Evolutionary conservation across 768 basidiomycete genomes (phyloP).

Genomic region (Mycena amicta): DNA sequence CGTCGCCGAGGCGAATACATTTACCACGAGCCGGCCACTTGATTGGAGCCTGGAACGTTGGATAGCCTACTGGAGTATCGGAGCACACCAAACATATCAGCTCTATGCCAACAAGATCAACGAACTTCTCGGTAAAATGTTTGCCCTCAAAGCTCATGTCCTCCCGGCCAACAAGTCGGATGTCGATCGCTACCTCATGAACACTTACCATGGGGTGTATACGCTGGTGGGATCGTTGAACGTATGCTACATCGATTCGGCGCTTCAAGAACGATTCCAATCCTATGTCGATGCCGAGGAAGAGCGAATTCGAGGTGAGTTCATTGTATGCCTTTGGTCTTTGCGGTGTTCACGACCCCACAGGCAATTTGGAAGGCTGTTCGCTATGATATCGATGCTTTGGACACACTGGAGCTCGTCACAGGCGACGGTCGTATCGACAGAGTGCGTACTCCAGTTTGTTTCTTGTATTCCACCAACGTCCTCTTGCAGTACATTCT

Average conservation of each 20-base stretch:
- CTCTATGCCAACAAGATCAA: conserved; percentile 7
- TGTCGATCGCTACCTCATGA: conserved; percentile 6
- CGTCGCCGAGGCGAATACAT: conserved; percentile 15
- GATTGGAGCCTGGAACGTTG: conserved; percentile 17
- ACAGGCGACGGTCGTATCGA: conserved; percentile 20
- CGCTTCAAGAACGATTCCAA: conserved; percentile 7
- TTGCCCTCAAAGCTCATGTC: conserved; percentile 5
- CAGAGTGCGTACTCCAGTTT: conserved; percentile 6
- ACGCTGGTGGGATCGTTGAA: conserved; percentile 2
- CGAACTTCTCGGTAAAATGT: conserved; percentile 9
- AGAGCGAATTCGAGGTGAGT: conserved; percentile 10
- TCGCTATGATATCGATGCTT: conserved; percentile 14
- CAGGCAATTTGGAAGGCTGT: conserved; percentile 19
- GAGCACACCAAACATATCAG: conserved; percentile 6
- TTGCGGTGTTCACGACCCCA: not conserved
- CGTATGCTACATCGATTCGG: not conserved
- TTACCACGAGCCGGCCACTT: conserved; percentile 10
- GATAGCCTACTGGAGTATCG: conserved; percentile 17
- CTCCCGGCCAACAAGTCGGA: conserved; percentile 7
- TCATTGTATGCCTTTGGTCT: not conserved
- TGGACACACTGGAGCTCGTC: conserved; percentile 9
- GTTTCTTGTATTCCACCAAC: too few relatives aligned
- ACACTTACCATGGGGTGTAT: not conserved
- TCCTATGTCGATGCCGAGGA: conserved; percentile 12
- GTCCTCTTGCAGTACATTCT: conserved; percentile 7